A percentile compares a stretch with the other conserved stretches of the same genome.
These are phyloP conservation scores for Chaetomium sp. DNA, from an alignment of 2,329 filamentous ascomycete species.

Conservation along the genomic window DNA sequence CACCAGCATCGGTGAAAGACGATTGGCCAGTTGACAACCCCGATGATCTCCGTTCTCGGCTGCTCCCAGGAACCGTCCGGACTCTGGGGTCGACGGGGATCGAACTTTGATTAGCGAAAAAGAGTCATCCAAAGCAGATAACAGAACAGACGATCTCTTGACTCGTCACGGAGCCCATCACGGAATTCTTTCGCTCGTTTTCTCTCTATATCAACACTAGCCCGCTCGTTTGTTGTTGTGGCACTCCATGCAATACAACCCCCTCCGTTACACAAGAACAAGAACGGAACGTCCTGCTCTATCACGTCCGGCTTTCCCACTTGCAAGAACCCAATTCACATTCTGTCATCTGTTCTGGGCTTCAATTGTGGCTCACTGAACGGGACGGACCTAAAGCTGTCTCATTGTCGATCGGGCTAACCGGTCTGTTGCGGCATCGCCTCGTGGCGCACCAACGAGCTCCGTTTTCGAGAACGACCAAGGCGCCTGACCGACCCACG, in stretches of 20 bases:
- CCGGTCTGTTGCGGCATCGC: background rate
- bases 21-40: conserved; percentile 32
- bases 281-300: conserved; percentile 11
- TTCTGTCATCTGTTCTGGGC: background rate
- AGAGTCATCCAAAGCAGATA: conserved; percentile 31
- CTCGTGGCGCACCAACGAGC: conserved; percentile 6
- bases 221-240: background rate
- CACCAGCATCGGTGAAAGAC: conserved; percentile 34
- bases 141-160: background rate
- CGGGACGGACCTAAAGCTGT: background rate
- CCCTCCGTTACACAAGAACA: conserved; percentile 16
- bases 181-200: background rate
- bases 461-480: conserved; percentile 7
- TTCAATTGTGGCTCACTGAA: conserved; percentile 5
- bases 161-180: background rate
- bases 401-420: background rate
- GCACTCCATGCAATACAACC: background rate
- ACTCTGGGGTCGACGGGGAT: conserved; percentile 21
- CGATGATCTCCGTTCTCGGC: conserved; percentile 38
- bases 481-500: conserved; percentile 20
- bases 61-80: conserved; percentile 28
- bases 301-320: conserved; percentile 11
- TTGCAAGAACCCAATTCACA: conserved; percentile 12
- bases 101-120: conserved; percentile 18
- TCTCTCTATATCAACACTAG: background rate